Base-by-base conservation (phyloP, 495 filamentous ascomycete genomes). In the Penicillium angulare region DNA sequence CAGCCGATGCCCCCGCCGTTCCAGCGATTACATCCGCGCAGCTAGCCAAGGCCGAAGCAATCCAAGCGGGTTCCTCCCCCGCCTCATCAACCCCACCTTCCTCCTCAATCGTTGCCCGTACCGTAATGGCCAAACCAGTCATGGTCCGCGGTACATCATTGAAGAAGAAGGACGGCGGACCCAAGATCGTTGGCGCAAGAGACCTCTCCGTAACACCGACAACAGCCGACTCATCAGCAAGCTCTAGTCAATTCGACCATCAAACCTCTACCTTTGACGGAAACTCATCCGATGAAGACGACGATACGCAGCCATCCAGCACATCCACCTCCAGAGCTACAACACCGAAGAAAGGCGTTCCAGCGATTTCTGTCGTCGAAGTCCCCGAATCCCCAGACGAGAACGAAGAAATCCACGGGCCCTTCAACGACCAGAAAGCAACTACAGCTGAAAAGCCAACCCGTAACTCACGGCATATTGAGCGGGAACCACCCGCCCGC, bases 381-480 rank as follows among this genome's bases (percentile, higher is more conserved):
- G 21, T 41, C 38, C 18, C 20, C 38, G 38, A 41, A n/a, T 24
- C 38, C 16, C 38, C 76, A 73, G 8, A 71, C 74, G 20, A 60
- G 63, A 5, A 47, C 22, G 22, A 69, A 10, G 74, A 78, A 29
- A 31, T 20, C 18, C 74, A 82, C 47, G 77, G 81, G 5, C 83
- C 84, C 0, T 87, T 86, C 59, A 69, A 75, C 13, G 82, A 87
- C 47, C 77, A 81, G 26, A 71, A 72, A 35, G 27, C 27, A 53
- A 50, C 61, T n/a, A 53, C 66, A 17, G 49, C 50, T 13, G 50
- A 54, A 12, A 47, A 43, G 13, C 43, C 59, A 17, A 55, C 60
- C 34, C 44, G 61, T 26, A 55, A 55, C 38, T 65, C 67, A 12
- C 63, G 60, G 15, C 55, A 61, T 43, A 60, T 41, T 50, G 64